Evolutionary conservation across 352 stramenopile genomes (phyloP).

Genomic region (Pythium plurisporium): DNA sequence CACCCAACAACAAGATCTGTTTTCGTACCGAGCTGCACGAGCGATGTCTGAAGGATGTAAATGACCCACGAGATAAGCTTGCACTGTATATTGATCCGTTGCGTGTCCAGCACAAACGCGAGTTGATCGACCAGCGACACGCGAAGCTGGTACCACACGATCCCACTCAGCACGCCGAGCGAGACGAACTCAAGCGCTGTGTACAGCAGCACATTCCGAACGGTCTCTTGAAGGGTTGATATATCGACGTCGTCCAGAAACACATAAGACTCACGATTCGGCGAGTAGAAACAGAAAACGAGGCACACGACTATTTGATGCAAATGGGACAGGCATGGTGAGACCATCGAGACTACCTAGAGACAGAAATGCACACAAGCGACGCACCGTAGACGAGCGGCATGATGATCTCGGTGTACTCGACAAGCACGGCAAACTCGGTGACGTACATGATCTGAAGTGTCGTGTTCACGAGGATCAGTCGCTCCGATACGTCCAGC

Average conservation of each 20-base stretch:
- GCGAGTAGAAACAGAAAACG: constrained; percentile 18
- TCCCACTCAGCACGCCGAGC: not conserved
- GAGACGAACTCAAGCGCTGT: constrained; percentile 6
- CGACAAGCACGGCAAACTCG: constrained; percentile 4
- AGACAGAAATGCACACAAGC: not conserved
- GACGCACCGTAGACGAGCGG: not conserved
- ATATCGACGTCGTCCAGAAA: constrained; percentile 3
- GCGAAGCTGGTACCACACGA: constrained; percentile 8
- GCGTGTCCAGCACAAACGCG: constrained; percentile 10
- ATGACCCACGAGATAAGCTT: constrained; percentile 12
- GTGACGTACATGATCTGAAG: not conserved
- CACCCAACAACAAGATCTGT: not conserved
- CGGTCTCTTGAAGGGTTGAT: not conserved
- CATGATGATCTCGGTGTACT: constrained; percentile 2
- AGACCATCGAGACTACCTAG: too few relatives aligned
- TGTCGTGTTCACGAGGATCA: not conserved
- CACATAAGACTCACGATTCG: constrained; percentile 24
- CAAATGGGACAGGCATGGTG: too few relatives aligned
- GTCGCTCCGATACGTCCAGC: not conserved
- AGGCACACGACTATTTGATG: constrained; percentile 12
- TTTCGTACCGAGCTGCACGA: not conserved
- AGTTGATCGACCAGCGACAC: constrained; percentile 14
- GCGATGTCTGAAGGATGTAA: constrained; percentile 4
- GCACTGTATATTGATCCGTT: constrained; percentile 6
- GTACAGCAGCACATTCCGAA: constrained; percentile 4